Percentiles rank a stretch among this genome's conserved stretches.
Evolutionary conservation across 176 grass and related monocot genomes (phyloP).

Genomic region (Hyparrhenia diplandra): DNA sequence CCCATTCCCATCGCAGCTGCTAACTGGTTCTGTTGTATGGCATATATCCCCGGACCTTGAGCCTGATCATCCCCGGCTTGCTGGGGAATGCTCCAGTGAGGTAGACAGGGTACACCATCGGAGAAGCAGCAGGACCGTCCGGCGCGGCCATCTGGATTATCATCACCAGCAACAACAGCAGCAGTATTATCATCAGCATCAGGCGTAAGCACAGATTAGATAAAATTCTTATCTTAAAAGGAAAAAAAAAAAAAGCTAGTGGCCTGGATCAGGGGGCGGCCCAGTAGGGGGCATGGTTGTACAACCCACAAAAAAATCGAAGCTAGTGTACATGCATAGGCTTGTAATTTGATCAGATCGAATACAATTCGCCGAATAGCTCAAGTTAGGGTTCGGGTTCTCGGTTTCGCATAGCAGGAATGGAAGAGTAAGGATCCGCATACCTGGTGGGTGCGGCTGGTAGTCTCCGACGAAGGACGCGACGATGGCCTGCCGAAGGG

Average conservation of each 20-base stretch:
- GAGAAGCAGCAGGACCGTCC: constrained; percentile 9
- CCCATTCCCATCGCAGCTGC: constrained; percentile 50
- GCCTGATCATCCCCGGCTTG: constrained; percentile 49
- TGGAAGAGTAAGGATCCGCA: background rate
- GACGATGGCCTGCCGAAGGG: background rate
- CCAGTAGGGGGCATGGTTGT: background rate
- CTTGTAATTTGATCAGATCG: background rate
- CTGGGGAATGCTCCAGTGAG: constrained; percentile 24
- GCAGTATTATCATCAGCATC: background rate
- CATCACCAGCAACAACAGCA: background rate
- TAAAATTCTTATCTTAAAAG: background rate
- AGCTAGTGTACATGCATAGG: background rate
- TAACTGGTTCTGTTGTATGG: constrained; percentile 60
- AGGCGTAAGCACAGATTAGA: background rate
- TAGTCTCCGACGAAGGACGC: background rate
- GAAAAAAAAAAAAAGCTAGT: background rate
- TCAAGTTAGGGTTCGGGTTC: background rate
- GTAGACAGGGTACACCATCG: constrained; percentile 38
- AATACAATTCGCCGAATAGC: background rate
- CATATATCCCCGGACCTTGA: constrained; percentile 82
- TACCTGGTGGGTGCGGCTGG: background rate
- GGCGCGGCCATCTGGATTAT: constrained; percentile 24
- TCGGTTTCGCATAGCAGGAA: background rate
- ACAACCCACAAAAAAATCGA: background rate
- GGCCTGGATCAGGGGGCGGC: background rate